A percentile compares a stretch with the other conserved stretches of the same genome.
phyloP scores from a whole-genome alignment of 2,329 filamentous ascomycete genomes.

The Escovopsis sp. region DNA sequence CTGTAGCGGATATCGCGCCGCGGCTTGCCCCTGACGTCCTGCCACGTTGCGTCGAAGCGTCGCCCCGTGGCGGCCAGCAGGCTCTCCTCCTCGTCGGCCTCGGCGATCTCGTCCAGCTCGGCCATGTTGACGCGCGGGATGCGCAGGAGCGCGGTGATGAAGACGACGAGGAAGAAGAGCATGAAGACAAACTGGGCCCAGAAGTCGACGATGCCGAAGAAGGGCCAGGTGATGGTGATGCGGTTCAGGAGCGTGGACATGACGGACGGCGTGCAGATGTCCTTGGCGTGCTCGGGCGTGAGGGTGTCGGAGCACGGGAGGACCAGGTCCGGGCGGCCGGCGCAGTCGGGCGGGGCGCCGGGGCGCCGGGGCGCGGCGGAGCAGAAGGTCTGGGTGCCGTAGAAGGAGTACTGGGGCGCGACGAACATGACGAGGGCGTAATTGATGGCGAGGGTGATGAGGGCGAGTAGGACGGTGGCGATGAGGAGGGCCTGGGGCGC shows the following conservation, averaged over 20 bases:
- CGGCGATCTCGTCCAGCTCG: conserved; percentile 75
- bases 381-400: conserved; percentile 89
- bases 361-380: conserved; percentile 49
- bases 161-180: conserved; percentile 66
- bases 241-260: conserved; percentile 89
- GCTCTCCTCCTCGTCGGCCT: conserved; percentile 87
- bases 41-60: conserved; percentile 75
- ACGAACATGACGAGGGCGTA: conserved; percentile 86
- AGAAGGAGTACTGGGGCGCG: conserved; percentile 91
- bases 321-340: conserved; percentile 53
- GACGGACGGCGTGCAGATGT: conserved; percentile 81
- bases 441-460: conserved; percentile 83
- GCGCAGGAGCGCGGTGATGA: conserved; percentile 64
- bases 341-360: conserved; percentile 61
- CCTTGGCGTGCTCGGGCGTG: conserved; percentile 52
- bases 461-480: conserved; percentile 76
- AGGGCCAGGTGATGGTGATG: conserved; percentile 84
- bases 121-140: conserved; percentile 63
- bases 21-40: conserved; percentile 57
- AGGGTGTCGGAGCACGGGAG: conserved; percentile 69
- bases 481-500: conserved; percentile 84
- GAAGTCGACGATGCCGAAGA: conserved; percentile 85
- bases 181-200: conserved; percentile 95
- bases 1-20: not conserved
- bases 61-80: conserved; percentile 70